Evolutionary conservation across 192 early-diverging fungal genomes (phyloP), one percentile per base, ranked within the genome.

Genomic region (Backusella tuberculispora): DNA sequence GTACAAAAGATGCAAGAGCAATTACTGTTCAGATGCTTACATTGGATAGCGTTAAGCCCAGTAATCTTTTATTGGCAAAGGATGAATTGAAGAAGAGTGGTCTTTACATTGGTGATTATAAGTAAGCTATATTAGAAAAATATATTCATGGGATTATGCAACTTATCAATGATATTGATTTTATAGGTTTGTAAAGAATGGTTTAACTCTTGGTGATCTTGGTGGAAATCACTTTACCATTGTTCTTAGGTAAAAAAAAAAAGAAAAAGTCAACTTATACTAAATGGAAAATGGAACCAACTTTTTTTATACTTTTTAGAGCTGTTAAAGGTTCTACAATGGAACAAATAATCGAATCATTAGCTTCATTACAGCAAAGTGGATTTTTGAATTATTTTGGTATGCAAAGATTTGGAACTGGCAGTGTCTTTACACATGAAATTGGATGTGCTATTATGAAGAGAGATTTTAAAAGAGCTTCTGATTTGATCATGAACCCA

Each of bases 371-470:
- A 19, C 78, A 85, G 29, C 74, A 88, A 21, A 80, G 85, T 47
- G 98, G 98, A 2, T 99, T 98, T 74, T 88, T 98, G 76, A 99
- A 99, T 85, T 99, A 98, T 85, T 99, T 88, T 84, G 98, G 96
- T 13, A 94, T 98, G 96, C 98, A 99, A 83, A 88, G 98, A 17
- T 99, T 99, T 76, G 98, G 98, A 37, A 96, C 95, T 5, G 84
- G 91, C 26, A 85, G 89, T 14, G 83, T 96, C 24, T 80, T 90
- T 1, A 97, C 97, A 12, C 92, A 96, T 77, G 80, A 88, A 17
- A 86, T 96, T 24, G 98, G 98, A 5, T 80, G 90, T 1, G 86
- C 89, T 0, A 84, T 97, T 71, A 80, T 99, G 40, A 80, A 88
- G 66, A 86, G 83, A 34, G 80, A 95, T 19, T 98, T 90, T 91